Percentiles rank a stretch among this genome's conserved stretches.
phyloP scores from a whole-genome alignment of 1,284 basidiomycete species.

The Apiotrichum gamsii region DNA sequence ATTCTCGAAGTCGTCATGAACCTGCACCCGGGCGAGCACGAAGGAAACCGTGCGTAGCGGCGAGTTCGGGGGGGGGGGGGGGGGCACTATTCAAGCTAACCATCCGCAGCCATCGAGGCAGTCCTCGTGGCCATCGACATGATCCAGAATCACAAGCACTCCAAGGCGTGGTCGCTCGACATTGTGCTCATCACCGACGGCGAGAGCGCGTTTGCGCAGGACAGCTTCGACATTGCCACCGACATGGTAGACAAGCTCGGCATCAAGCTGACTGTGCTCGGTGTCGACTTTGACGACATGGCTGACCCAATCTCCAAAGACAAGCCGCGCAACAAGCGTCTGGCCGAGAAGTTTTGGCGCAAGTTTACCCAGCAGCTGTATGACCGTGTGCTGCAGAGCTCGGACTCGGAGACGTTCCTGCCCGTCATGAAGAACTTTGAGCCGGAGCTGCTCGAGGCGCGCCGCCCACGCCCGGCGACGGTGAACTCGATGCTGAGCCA shows the following conservation, averaged over 20 bases:
- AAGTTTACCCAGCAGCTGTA: conserved; percentile 51
- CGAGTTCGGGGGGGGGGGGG: not conserved
- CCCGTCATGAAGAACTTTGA: conserved; percentile 62
- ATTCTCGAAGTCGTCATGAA: conserved; percentile 69
- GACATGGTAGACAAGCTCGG: conserved; percentile 55
- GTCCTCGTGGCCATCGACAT: conserved; percentile 79
- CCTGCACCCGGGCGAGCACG: conserved; percentile 52
- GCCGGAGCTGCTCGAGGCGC: conserved; percentile 61
- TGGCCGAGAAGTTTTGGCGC: conserved; percentile 72
- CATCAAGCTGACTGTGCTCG: conserved; percentile 60
- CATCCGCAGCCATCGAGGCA: conserved; percentile 66
- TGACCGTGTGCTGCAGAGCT: conserved; percentile 42
- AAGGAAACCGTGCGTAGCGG: conserved; percentile 37
- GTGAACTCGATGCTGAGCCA: conserved; percentile 61
- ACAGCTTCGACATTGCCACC: conserved; percentile 65
- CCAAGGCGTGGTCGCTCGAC: conserved; percentile 72
- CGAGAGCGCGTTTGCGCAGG: conserved; percentile 45
- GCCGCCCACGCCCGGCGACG: conserved; percentile 62
- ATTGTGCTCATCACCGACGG: conserved; percentile 75
- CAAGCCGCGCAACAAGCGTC: conserved; percentile 47
- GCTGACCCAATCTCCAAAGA: conserved; percentile 35
- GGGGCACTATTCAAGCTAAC: too few species aligned
- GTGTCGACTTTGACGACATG: conserved; percentile 32
- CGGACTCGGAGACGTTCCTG: conserved; percentile 46
- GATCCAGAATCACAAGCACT: conserved; percentile 51